Percentiles rank a stretch among this genome's conserved stretches.
Evolutionary conservation across 2,329 filamentous ascomycete species (phyloP).

Genomic region (Fusarium irregulare): DNA sequence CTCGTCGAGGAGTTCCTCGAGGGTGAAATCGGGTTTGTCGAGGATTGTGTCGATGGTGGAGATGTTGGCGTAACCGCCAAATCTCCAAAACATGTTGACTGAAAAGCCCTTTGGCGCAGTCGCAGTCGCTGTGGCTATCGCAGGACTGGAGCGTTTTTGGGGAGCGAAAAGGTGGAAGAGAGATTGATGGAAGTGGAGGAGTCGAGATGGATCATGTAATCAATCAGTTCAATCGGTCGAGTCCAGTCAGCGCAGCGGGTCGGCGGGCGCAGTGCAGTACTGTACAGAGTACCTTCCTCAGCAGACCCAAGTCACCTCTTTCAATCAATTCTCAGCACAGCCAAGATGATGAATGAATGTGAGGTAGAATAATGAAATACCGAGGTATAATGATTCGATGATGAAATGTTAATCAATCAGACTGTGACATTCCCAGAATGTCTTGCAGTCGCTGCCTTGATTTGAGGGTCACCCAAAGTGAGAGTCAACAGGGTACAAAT

Average conservation of each 20-base stretch:
- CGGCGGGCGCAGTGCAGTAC: constrained; percentile 9
- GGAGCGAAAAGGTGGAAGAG: constrained; percentile 27
- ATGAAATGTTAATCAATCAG: background rate
- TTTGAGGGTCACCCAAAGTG: constrained; percentile 10
- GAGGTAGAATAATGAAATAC: background rate
- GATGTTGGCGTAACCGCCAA: constrained; percentile 98
- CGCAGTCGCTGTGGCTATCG: constrained; percentile 47
- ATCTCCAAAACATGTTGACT: constrained; percentile 98
- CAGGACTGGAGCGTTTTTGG: constrained; percentile 47
- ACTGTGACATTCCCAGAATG: constrained; percentile 36
- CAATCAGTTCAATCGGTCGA: constrained; percentile 38
- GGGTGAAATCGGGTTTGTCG: constrained; percentile 93
- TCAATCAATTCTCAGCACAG: constrained; percentile 7
- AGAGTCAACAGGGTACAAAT: background rate
- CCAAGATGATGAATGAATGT: background rate
- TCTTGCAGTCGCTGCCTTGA: constrained; percentile 15
- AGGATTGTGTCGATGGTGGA: constrained; percentile 96
- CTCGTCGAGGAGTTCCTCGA: constrained; percentile 96
- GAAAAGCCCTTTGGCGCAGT: constrained; percentile 48
- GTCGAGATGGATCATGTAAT: constrained; percentile 46
- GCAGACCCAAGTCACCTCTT: background rate
- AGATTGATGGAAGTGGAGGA: constrained; percentile 35
- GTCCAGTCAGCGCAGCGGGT: constrained; percentile 28
- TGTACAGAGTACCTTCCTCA: background rate
- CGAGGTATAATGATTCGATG: constrained; percentile 1